These are phyloP conservation scores for Zygosaccharomyces rouxii DNA, from an alignment of 805 yeast species.

Conservation along the genomic window DNA sequence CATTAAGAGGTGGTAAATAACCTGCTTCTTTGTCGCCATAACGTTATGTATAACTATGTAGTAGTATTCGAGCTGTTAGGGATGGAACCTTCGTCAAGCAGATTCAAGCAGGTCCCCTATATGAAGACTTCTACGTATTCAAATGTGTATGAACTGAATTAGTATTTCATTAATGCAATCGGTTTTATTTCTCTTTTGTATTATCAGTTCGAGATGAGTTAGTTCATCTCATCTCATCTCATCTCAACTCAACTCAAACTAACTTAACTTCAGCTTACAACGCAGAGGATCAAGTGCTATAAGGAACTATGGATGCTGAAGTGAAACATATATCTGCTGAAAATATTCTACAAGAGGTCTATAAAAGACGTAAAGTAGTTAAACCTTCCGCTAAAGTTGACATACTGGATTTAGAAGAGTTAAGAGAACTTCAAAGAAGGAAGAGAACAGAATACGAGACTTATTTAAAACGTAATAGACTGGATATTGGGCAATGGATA, in stretches of 20 bases:
- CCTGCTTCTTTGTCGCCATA: not conserved
- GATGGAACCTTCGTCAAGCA: not conserved
- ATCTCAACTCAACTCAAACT: conserved; percentile 1
- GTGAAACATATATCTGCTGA: conserved; percentile 59
- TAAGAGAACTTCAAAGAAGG: conserved; percentile 66
- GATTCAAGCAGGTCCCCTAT: not conserved
- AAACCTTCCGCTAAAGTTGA: conserved; percentile 35
- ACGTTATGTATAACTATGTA: not conserved
- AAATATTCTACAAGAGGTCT: conserved; percentile 59
- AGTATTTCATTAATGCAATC: not conserved
- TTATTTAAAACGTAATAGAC: conserved; percentile 78
- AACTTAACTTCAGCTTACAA: conserved; percentile 34
- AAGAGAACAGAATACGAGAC: conserved; percentile 81
- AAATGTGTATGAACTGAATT: not conserved
- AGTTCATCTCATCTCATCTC: not conserved
- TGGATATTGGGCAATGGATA: conserved; percentile 84
- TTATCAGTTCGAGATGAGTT: not conserved
- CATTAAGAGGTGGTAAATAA: conserved; percentile 77
- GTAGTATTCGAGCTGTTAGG: not conserved
- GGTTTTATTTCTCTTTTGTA: not conserved
- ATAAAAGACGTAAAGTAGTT: conserved; percentile 40
- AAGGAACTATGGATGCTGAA: conserved; percentile 26
- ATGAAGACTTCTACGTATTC: not conserved
- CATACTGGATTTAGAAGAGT: conserved; percentile 74
- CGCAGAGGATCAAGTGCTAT: not conserved